Evolutionary conservation across 352 stramenopile species (phyloP), one percentile per base, ranked within the genome.

Genomic region (Phytophthora quininea): DNA sequence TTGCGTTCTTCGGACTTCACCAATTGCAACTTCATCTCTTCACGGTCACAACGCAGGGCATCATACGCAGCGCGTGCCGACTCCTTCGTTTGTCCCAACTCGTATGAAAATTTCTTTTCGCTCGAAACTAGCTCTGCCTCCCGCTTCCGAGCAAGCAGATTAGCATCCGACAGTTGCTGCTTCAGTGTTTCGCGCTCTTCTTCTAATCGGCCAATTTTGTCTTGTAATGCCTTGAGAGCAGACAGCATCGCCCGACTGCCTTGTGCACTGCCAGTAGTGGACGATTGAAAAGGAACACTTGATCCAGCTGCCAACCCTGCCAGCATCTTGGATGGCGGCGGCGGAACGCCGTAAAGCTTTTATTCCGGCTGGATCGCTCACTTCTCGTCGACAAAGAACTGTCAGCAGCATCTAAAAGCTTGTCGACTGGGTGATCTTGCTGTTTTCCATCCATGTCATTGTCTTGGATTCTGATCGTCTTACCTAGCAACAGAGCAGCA

Each of bases 151-250:
- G 71, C 65, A 24, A 62, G 77, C 8, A 86, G 68, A 53, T 89
- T 88, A 33, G 76, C 40, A 59, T 88, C 80, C 2, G 79, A 90
- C n/a, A 89, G 67, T 62, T 94, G 70, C 51, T 89, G 74, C 38
- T 69, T 71, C 35, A 91, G 68, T 42, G 63, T 69, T 42, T 86
- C 84, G 9, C 82, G 76, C 55, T 94, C 84, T 30, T 87, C 71
- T 59, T 94, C 86, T 1, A 94, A 69, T 5, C 84, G 76, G 11
- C 70, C 69, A 40, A 92, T 91, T 52, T 94, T 94, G 67, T 94
- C 82, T 38, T 94, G 86, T 4, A 94, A 77, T 1, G 86, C 86
- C 58, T 94, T 94, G 12, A 94, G 62, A 30, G 86, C 86, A 0
- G 80, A 89, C 5, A 93, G 64, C 3, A 93, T 67, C 3, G 86